phyloP scores from a whole-genome alignment of 192 early-diverging fungal genomes.

The Rhizoclosmatium globosum region DNA sequence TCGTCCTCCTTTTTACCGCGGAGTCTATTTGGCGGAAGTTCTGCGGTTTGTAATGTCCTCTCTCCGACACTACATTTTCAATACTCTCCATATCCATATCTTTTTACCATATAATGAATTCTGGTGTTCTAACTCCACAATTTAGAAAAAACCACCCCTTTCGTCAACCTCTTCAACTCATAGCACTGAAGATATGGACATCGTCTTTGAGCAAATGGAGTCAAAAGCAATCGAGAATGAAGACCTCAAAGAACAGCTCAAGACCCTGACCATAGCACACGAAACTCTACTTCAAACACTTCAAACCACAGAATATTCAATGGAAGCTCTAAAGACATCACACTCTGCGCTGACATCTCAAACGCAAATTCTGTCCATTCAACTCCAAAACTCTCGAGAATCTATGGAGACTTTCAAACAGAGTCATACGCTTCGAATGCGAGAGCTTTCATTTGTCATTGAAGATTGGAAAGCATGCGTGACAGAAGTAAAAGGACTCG shows the following conservation, averaged over 20 bases:
- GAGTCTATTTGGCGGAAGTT: background rate
- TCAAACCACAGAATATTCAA: background rate
- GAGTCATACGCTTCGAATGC: background rate
- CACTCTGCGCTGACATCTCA: background rate
- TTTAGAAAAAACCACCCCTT: background rate
- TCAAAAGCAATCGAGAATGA: conserved; percentile 19
- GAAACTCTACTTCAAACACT: background rate
- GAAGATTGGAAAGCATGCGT: background rate
- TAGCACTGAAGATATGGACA: conserved; percentile 11
- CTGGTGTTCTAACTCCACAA: background rate
- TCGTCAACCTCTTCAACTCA: background rate
- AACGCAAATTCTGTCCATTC: background rate
- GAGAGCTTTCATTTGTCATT: background rate
- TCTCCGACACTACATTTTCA: no score
- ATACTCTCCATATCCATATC: background rate
- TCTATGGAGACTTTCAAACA: background rate
- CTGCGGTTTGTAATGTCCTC: no score
- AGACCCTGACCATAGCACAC: background rate
- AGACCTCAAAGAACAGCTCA: background rate
- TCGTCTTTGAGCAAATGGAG: conserved; percentile 24
- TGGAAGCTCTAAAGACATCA: background rate
- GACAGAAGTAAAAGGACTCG: no score
- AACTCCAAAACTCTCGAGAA: background rate
- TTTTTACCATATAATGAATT: background rate
- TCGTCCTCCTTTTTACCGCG: conserved; percentile 8